Conservation (phyloP, 2,329 filamentous ascomycete species). For the Iodosphaeria phyllophila region DNA sequence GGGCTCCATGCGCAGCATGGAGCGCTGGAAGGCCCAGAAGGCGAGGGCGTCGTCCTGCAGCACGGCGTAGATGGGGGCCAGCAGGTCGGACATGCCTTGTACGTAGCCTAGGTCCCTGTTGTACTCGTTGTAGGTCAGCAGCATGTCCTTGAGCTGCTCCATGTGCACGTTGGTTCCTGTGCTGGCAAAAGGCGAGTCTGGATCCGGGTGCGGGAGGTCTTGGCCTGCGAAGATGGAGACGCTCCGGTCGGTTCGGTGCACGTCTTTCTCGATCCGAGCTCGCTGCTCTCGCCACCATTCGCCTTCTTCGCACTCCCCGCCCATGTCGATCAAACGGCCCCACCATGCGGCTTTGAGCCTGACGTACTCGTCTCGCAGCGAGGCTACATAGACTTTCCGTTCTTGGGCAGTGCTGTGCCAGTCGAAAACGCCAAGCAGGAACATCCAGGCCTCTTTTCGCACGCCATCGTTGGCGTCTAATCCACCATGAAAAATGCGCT, state of each 20-base stretch:
- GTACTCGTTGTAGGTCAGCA: constrained; percentile 95
- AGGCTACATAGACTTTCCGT: constrained; percentile 64
- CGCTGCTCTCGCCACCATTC: constrained; percentile 97
- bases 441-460: constrained; percentile 91
- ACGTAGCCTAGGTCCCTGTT: constrained; percentile 93
- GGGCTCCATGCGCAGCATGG: constrained; percentile 96
- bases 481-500: constrained; percentile 91
- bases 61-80: constrained; percentile 90
- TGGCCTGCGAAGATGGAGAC: constrained; percentile 94
- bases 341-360: constrained; percentile 91
- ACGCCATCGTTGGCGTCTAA: constrained; percentile 78
- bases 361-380: constrained; percentile 80
- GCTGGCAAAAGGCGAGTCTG: constrained; percentile 83
- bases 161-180: constrained; percentile 91
- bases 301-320: constrained; percentile 59
- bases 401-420: constrained; percentile 87
- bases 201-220: constrained; percentile 90
- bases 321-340: constrained; percentile 75
- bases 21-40: constrained; percentile 90
- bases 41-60: constrained; percentile 94
- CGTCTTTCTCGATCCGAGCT: constrained; percentile 90
- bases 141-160: constrained; percentile 98
- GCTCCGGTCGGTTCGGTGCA: constrained; percentile 87
- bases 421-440: constrained; percentile 75
- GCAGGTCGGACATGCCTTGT: constrained; percentile 94